Base-by-base conservation (phyloP, 176 grass and related monocot genomes). In the Miscanthus lutarioriparius region DNA sequence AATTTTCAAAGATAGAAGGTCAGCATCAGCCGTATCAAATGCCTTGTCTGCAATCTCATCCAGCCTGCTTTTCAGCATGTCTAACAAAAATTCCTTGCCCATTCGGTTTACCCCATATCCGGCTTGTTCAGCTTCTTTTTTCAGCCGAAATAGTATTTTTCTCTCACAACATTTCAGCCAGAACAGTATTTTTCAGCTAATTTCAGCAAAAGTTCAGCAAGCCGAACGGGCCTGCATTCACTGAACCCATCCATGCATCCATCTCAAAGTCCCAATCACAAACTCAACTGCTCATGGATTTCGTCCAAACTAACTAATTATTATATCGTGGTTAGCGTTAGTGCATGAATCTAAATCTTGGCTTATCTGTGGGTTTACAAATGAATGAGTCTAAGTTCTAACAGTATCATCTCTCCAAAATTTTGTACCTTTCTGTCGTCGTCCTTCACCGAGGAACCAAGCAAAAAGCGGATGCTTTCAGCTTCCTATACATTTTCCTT, bases 401-500 rank as follows among this genome's bases (percentile, higher is more conserved):
- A 77, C 26, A 36, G 72, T 82, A 82, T 71, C 12, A 56, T 76
- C 78, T 77, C 72, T 44, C 51, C 83, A 89, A 89, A 89, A 89
- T 51, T 32, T 63, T 62, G 61, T 25, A 76, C 30, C 63, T 70
- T 77, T n/a, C 48, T 70, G 69, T 59, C 56, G 3, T 11, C 56
- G 56, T 84, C 70, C 70, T 74, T 76, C 38, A 68, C 20, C 26
- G 49, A 82, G 54, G 41, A 90, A 74, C 22, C 58, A 78, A 86
- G 80, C 44, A 32, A 74, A 86, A 86, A 37, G 74, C 43, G 14
- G 19, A 61, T 72, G 53, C 78, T 78, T 90, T 62, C 75, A 59
- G 73, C 74, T 87, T 79, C 75, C 88, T 90, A 83, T 87, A 90
- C 89, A 90, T 39, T 70, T 70, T 90, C 83, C 40, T 64, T 23